Evolutionary conservation across 495 filamentous ascomycete species (phyloP).

Genomic region (Neurospora tetrasperma): DNA sequence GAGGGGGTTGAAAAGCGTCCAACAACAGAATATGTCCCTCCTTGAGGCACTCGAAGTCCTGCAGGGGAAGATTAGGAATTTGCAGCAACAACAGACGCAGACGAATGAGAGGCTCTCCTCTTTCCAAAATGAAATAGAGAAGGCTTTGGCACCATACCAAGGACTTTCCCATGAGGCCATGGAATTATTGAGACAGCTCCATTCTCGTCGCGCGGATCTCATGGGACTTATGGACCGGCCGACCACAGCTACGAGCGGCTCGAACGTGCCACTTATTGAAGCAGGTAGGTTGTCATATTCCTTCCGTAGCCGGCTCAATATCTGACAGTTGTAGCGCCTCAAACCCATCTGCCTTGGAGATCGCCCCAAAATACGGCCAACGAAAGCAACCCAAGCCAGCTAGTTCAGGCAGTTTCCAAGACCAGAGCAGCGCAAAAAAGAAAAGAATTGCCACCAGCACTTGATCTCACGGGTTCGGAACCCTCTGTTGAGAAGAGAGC

Average conservation of each 20-base stretch:
- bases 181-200: conserved; percentile 5
- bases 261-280: background rate
- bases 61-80: conserved; percentile 10
- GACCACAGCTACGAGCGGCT: background rate
- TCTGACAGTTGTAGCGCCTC: background rate
- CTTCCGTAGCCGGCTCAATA: background rate
- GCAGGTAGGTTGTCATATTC: background rate
- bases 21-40: conserved; percentile 6
- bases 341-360: background rate
- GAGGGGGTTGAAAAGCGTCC: conserved; percentile 5
- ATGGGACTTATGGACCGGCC: conserved; percentile 4
- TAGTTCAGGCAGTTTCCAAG: background rate
- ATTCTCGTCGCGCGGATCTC: conserved; percentile 7
- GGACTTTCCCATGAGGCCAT: conserved; percentile 1
- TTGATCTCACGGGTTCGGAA: background rate
- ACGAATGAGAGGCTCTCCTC: conserved; percentile 7
- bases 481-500: background rate
- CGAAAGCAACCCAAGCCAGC: background rate
- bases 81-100: conserved; percentile 8
- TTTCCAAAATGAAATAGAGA: conserved; percentile 4
- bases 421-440: background rate
- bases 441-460: background rate
- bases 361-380: background rate
- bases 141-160: background rate
- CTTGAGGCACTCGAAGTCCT: conserved; percentile 10